Evolutionary conservation across 495 filamentous ascomycete genomes (phyloP).

Genomic region (Alectoria sarmentosa): DNA sequence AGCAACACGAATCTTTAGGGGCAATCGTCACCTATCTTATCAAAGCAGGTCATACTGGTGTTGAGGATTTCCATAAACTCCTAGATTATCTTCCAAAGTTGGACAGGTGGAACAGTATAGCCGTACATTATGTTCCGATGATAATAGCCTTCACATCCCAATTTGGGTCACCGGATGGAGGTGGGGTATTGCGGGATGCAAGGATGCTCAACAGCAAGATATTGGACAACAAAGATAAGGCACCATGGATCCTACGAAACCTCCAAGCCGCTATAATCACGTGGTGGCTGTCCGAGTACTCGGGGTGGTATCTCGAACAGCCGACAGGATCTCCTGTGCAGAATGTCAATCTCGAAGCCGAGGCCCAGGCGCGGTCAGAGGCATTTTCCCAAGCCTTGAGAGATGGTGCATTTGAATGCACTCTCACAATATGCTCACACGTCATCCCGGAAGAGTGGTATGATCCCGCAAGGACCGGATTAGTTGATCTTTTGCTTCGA

Average conservation of each 20-base stretch:
- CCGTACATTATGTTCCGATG: slow-evolving; percentile 75
- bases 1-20: slow-evolving; percentile 85
- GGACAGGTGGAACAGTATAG: slow-evolving; percentile 62
- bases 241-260: slow-evolving; percentile 59
- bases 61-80: slow-evolving; percentile 66
- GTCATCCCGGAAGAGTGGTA: slow-evolving; percentile 69
- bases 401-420: slow-evolving; percentile 87
- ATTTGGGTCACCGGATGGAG: slow-evolving; percentile 66
- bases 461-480: slow-evolving; percentile 65
- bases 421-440: slow-evolving; percentile 75
- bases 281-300: slow-evolving; percentile 90
- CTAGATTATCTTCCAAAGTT: slow-evolving; percentile 55
- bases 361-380: slow-evolving; percentile 60
- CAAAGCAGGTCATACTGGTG: slow-evolving; percentile 59
- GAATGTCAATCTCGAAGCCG: slow-evolving; percentile 52
- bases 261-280: slow-evolving; percentile 68
- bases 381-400: slow-evolving; percentile 71
- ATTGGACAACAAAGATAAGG: slow-evolving; percentile 52
- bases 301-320: slow-evolving; percentile 75
- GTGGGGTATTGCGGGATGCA: slow-evolving; percentile 53
- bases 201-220: slow-evolving; percentile 61
- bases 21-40: slow-evolving; percentile 68
- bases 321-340: slow-evolving; percentile 45
- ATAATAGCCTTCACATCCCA: slow-evolving; percentile 63
- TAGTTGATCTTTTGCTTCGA: slow-evolving; percentile 70